A percentile compares a stretch with the other conserved stretches of the same genome.
phyloP scores from a whole-genome alignment of 768 basidiomycete genomes.

The Phallus indusiatus region DNA sequence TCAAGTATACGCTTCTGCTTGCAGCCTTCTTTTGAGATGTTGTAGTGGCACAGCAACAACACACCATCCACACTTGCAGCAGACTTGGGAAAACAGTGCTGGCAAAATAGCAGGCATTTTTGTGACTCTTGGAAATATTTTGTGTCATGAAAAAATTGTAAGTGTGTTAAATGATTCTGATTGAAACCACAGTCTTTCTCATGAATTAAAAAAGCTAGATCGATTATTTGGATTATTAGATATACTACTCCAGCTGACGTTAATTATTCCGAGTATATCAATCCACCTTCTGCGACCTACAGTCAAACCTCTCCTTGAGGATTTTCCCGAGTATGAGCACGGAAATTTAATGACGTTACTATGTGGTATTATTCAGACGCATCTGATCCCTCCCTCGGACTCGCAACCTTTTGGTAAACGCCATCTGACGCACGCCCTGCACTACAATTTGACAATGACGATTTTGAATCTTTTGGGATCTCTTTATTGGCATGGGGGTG shows the following conservation, averaged over 20 bases:
- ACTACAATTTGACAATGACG: constrained; percentile 28
- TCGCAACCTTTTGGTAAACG: neutral
- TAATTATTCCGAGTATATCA: constrained; percentile 41
- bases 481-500: constrained; percentile 38
- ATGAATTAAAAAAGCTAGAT: constrained; percentile 27
- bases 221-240: constrained; percentile 44
- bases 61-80: neutral
- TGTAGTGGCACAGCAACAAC: neutral
- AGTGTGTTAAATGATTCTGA: neutral
- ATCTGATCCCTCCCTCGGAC: constrained; percentile 25
- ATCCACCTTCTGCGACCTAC: constrained; percentile 25
- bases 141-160: constrained; percentile 1
- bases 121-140: neutral
- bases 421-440: constrained; percentile 4
- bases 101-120: neutral
- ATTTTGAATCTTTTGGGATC: constrained; percentile 43
- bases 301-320: neutral
- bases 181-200: neutral
- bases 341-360: constrained; percentile 19
- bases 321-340: neutral
- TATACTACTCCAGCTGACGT: constrained; percentile 37
- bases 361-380: constrained; percentile 31
- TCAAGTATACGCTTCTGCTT: neutral
- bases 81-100: neutral
- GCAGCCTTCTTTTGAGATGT: neutral